Conservation (phyloP, 345 rosid genomes). For the Pistacia vera region DNA sequence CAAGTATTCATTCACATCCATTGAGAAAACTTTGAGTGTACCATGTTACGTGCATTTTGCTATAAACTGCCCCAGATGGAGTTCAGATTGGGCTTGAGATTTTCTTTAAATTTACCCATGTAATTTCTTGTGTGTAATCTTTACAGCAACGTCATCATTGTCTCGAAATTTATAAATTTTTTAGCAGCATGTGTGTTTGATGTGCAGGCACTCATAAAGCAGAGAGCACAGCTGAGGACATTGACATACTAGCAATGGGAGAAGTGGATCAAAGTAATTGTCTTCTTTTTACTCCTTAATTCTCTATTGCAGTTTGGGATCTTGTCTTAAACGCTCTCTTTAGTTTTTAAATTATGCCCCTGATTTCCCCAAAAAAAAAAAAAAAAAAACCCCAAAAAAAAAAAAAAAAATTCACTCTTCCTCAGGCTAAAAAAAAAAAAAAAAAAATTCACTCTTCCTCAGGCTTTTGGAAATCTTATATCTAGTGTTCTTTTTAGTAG, state of each 20-base stretch:
- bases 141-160: neutral
- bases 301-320: conserved; percentile 6
- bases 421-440: neutral
- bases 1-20: neutral
- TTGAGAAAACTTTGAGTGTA: neutral
- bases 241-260: conserved; percentile 8
- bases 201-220: conserved; percentile 22
- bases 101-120: neutral
- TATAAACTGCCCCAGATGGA: neutral
- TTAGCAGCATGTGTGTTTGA: neutral
- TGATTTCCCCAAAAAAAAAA: neutral
- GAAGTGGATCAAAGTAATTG: conserved; percentile 36
- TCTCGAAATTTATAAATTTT: neutral
- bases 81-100: neutral
- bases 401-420: neutral
- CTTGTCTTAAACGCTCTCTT: neutral
- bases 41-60: neutral
- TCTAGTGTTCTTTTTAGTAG: no score
- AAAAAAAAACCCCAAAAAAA: no score
- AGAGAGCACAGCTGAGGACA: conserved; percentile 18
- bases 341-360: neutral
- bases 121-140: neutral
- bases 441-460: neutral
- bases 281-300: conserved; percentile 7
- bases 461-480: neutral